Evolutionary conservation across 75 land plant genomes (phyloP), one percentile per base, ranked within the genome.

Genomic region (Cryptomeria japonica): DNA sequence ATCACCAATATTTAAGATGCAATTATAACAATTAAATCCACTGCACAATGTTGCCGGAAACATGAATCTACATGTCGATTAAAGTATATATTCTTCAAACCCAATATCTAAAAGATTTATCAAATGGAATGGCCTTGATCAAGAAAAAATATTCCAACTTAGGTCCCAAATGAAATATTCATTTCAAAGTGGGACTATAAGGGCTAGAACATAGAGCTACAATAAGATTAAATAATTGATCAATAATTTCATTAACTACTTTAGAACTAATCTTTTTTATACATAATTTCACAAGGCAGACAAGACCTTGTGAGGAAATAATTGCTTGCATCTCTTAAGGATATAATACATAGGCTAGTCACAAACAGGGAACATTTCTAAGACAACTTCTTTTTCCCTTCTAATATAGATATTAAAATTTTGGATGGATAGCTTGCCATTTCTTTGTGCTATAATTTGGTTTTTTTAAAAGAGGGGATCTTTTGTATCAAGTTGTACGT

Each of bases 391-490:
- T 92, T 91, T 97, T 90, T 98, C 99, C 88, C 90, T 97, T 42
- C 99, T 99, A 68, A 85, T 92, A 87, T 87, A 88, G 0, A 94
- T 97, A 86, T 95, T 93, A 84, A 98, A 98, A 46, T 44, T 87
- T 90, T 98, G 99, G 8, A 96, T 85, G 14, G 99, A 90, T 47
- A 95, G 44, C 87, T 92, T 95, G 36, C 97, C 95, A 90, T 98
- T 94, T 87, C 91, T 95, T 88, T 98, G 99, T 72, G 95, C 99
- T 83, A 95, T 95, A 88, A 95, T 92, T 88, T 99, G 91, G 85
- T 98, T 98, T 10, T 97, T 94, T 90, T 98, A 99, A 86, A 97
- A 98, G 58, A 96, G 97, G 87, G 99, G 99, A 94, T 98, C 99
- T 75, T 93, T 94, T 49, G 97, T 98, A 80, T 96, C 93, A 87